Conservation (phyloP, 225 moss, liverwort and hornwort species). For the Lunularia cruciata region DNA sequence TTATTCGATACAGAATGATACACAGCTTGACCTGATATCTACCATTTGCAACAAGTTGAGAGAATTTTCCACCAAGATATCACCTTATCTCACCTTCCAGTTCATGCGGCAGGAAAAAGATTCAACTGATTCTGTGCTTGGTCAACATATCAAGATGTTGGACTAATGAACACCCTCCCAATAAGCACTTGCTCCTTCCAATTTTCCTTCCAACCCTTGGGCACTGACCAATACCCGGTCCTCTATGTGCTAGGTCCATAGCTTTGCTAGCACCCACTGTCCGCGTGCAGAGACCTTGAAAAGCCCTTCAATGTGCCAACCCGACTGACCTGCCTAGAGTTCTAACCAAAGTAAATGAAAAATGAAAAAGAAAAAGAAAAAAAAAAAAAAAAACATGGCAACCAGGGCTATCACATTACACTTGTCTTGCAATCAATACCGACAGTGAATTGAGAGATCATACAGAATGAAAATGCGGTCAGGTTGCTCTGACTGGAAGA, state of each 20-base stretch:
- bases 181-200: constrained; percentile 23
- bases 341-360: constrained; percentile 2
- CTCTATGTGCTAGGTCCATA: constrained; percentile 8
- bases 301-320: constrained; percentile 20
- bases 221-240: constrained; percentile 30
- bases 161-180: constrained; percentile 5
- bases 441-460: constrained; percentile 41
- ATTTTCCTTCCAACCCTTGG: constrained; percentile 18
- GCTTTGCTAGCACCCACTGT: constrained; percentile 19
- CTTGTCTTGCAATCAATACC: constrained; percentile 35
- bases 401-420: constrained; percentile 26
- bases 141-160: constrained; percentile 24
- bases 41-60: constrained; percentile 33
- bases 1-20: constrained; percentile 42
- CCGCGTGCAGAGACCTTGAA: constrained; percentile 22
- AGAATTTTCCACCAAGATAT: constrained; percentile 29
- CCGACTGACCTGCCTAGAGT: constrained; percentile 20
- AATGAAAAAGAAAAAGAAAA: constrained; percentile 3
- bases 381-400: constrained; percentile 19
- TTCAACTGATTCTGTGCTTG: constrained; percentile 28
- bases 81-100: constrained; percentile 18
- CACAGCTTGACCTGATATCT: constrained; percentile 42
- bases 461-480: constrained; percentile 33
- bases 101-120: constrained; percentile 19
- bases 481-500: constrained; percentile 32